Percentiles rank a stretch among this genome's conserved stretches.
Conservation (phyloP, 2,329 filamentous ascomycete genomes). For the Calonectria pseudoreteaudii region DNA sequence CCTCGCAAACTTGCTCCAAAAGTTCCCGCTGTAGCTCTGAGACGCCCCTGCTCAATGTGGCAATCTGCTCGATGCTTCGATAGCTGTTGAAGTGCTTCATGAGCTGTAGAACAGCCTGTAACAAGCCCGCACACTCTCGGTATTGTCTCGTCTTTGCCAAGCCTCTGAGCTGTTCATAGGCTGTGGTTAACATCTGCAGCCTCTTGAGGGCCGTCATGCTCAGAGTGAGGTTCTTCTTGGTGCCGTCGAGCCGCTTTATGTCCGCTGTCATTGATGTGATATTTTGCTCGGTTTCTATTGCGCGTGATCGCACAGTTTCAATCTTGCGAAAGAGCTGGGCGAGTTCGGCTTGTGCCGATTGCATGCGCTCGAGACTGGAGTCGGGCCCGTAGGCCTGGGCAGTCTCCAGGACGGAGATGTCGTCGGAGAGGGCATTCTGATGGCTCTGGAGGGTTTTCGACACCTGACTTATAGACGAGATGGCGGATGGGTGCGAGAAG, state of each 20-base stretch:
- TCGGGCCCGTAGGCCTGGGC: slow-evolving; percentile 87
- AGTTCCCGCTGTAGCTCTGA: slow-evolving; percentile 93
- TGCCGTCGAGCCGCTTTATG: slow-evolving; percentile 96
- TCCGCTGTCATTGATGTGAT: slow-evolving; percentile 99
- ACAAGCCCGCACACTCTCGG: slow-evolving; percentile 89
- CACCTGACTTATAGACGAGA: slow-evolving; percentile 80
- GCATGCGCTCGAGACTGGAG: slow-evolving; percentile 90
- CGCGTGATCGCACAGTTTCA: slow-evolving; percentile 89
- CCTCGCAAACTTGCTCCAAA: slow-evolving; percentile 97
- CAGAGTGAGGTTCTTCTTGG: slow-evolving; percentile 94
- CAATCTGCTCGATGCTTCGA: slow-evolving; percentile 97
- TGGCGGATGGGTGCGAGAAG: slow-evolving; percentile 89
- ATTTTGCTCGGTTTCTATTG: slow-evolving; percentile 91
- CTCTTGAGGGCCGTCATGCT: slow-evolving; percentile 98
- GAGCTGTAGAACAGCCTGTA: slow-evolving; percentile 95
- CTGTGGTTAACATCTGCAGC: slow-evolving; percentile 97
- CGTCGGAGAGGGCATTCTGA: slow-evolving; percentile 83
- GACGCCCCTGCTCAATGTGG: slow-evolving; percentile 90
- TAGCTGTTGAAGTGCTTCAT: slow-evolving; percentile 99
- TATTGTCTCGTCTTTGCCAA: slow-evolving; percentile 91
- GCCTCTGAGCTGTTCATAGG: slow-evolving; percentile 94
- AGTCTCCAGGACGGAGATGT: slow-evolving; percentile 79
- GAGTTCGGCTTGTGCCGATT: slow-evolving; percentile 89
- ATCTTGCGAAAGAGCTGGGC: slow-evolving; percentile 93
- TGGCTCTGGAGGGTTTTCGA: slow-evolving; percentile 79